Conservation (phyloP, 2,329 filamentous ascomycete genomes). For the Leptosphaerulina australis region DNA sequence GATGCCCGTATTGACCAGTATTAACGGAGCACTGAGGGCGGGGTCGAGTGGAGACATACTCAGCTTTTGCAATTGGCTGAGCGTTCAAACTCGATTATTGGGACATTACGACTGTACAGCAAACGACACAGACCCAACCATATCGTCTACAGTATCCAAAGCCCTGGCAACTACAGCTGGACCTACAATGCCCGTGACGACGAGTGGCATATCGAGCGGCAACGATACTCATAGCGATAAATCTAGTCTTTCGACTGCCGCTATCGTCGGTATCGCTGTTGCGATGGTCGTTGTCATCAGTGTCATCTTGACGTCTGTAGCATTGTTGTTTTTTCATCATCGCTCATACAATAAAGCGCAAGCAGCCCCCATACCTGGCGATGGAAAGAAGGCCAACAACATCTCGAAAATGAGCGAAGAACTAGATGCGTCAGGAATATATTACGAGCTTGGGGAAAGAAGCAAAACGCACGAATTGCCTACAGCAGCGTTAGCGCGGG, state of each 20-base stretch:
- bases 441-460: conserved; percentile 16
- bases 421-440: conserved; percentile 9
- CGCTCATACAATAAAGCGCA: conserved; percentile 20
- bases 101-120: conserved; percentile 29
- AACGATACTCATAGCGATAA: not conserved
- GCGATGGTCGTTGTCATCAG: conserved; percentile 13
- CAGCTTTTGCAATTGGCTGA: conserved; percentile 21
- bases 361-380: conserved; percentile 12
- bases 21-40: conserved; percentile 26
- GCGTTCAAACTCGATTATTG: conserved; percentile 3
- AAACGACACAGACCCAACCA: conserved; percentile 9
- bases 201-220: not conserved
- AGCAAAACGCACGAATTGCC: conserved; percentile 17
- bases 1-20: conserved; percentile 23
- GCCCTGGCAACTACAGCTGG: not conserved
- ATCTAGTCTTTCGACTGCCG: conserved; percentile 2
- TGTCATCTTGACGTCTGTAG: conserved; percentile 1
- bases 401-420: conserved; percentile 20
- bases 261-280: conserved; percentile 19
- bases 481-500: not conserved
- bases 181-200: not conserved
- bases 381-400: conserved; percentile 8
- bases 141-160: not conserved
- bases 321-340: conserved; percentile 17
- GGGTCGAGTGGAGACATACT: conserved; percentile 24